phyloP scores from a whole-genome alignment of 768 basidiomycete genomes.

The Ramaria rubella region DNA sequence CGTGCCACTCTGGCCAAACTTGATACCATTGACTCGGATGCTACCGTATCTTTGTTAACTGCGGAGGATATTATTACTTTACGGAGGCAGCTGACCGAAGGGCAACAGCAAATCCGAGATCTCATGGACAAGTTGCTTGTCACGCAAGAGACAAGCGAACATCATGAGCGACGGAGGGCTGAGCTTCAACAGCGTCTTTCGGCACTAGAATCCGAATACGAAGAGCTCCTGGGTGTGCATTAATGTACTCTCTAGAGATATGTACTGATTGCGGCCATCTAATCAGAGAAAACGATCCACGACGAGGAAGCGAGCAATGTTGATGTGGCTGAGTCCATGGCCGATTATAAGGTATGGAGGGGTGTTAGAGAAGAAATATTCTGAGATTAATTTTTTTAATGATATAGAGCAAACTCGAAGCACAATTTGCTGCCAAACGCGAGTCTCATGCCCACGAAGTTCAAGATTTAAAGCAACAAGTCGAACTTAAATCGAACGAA shows the following conservation, averaged over 20 bases:
- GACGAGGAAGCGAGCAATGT: slow-evolving; percentile 81
- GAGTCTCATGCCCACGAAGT: slow-evolving; percentile 85
- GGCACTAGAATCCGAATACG: slow-evolving; percentile 87
- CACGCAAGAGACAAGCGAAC: slow-evolving; percentile 89
- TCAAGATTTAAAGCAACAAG: slow-evolving; percentile 79
- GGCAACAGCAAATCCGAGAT: slow-evolving; percentile 79
- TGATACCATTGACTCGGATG: slow-evolving; percentile 67
- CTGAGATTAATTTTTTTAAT: slow-evolving; percentile 14
- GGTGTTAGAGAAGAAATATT: neutral
- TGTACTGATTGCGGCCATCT: slow-evolving; percentile 10
- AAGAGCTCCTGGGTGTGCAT: slow-evolving; percentile 83
- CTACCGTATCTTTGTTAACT: slow-evolving; percentile 49
- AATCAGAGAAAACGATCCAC: slow-evolving; percentile 81
- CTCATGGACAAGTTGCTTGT: slow-evolving; percentile 84
- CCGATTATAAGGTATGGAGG: slow-evolving; percentile 75
- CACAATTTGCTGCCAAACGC: slow-evolving; percentile 88
- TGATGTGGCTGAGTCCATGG: slow-evolving; percentile 76
- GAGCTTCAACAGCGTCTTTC: slow-evolving; percentile 81
- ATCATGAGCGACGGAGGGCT: slow-evolving; percentile 71
- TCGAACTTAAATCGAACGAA: slow-evolving; percentile 80
- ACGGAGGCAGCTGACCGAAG: slow-evolving; percentile 82
- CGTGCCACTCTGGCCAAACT: slow-evolving; percentile 78
- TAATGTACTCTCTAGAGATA: slow-evolving; percentile 11
- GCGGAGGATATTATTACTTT: slow-evolving; percentile 76
- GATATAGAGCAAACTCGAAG: slow-evolving; percentile 80